Evolutionary conservation across 352 stramenopile genomes (phyloP), one percentile per base, ranked within the genome.

Genomic region (Thalassiosira sp.): DNA sequence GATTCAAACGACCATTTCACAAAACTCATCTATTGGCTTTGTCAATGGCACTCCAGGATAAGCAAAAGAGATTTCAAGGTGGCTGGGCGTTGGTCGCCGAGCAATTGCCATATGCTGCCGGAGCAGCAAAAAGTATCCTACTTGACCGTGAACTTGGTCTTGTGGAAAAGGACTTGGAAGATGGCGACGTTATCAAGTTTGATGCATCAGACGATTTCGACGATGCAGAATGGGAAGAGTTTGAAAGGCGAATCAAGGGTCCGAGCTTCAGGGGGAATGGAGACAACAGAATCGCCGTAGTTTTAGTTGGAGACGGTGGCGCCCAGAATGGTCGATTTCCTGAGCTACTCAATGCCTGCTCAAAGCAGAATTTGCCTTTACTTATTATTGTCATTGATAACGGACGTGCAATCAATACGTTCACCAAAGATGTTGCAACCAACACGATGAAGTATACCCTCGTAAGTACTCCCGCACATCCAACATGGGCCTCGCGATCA

Each of bases 331-430:
- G 92, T 58, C 75, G 93, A 60, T 93, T 92, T 54, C 88, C 93
- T 25, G 93, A 96, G 82, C 76, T 94, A 51, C 83, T 96, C 6
- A 96, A 96, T 69, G 80, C 90, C 3, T 90, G 90, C 28, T 72
- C 90, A 3, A 96, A 96, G 81, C 90, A 96, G 59, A 94, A 95
- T 51, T 81, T 96, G 13, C 93, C 93, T 28, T 58, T 96, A 22
- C 79, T 96, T 5, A 81, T 95, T 48, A 63, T 96, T 59, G 86
- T 95, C 0, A 96, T 96, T 89, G 93, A 96, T 73, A 96, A 96
- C 82, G 88, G 93, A 43, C 83, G 93, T 60, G 93, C 93, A 42
- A 96, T 96, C 76, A 96, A 96, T 76, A 96, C 93, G 3, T 96
- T 94, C 76, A 96, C 93, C 31, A 85, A 79, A 13, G 93, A 96